A percentile compares a stretch with the other conserved stretches of the same genome.
Conservation (phyloP, 768 basidiomycete genomes). For the Phylloporus scabripes region DNA sequence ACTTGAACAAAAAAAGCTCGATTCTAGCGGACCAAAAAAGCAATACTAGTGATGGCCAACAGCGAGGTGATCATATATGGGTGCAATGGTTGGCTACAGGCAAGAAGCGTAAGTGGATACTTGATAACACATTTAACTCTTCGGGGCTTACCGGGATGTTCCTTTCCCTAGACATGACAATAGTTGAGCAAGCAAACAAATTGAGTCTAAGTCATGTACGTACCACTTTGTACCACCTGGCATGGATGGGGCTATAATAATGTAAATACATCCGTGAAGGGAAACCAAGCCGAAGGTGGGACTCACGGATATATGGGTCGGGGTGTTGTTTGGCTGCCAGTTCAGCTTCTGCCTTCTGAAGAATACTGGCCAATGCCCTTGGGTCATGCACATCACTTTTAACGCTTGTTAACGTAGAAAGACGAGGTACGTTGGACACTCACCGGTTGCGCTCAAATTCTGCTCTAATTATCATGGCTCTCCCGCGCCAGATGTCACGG, state of each 20-base stretch:
- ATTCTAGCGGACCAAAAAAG: not conserved
- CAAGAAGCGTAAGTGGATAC: conserved; percentile 3
- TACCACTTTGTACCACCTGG: conserved; percentile 97
- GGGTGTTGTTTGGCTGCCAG: conserved; percentile 70
- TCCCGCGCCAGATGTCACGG: conserved; percentile 78
- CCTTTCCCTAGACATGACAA: conserved; percentile 56
- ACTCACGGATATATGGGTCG: conserved; percentile 90
- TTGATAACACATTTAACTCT: not conserved
- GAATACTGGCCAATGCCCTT: conserved; percentile 66
- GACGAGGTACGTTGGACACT: conserved; percentile 16
- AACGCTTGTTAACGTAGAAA: not conserved
- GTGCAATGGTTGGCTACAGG: conserved; percentile 53
- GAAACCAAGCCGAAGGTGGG: not conserved
- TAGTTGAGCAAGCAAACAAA: conserved; percentile 1
- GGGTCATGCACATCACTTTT: conserved; percentile 79
- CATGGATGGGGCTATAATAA: conserved; percentile 59
- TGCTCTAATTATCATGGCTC: conserved; percentile 83
- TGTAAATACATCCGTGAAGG: conserved; percentile 1
- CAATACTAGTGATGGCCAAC: conserved; percentile 28
- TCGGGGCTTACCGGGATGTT: conserved; percentile 62
- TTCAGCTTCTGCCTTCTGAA: conserved; percentile 74
- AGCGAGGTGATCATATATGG: conserved; percentile 57
- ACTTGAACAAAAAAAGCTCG: not conserved
- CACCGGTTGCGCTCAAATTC: conserved; percentile 92
- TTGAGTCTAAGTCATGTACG: conserved; percentile 27